A percentile compares a stretch with the other conserved stretches of the same genome.
phyloP scores from a whole-genome alignment of 2,329 filamentous ascomycete genomes.

The Pseudocercospora pini-densiflorae region DNA sequence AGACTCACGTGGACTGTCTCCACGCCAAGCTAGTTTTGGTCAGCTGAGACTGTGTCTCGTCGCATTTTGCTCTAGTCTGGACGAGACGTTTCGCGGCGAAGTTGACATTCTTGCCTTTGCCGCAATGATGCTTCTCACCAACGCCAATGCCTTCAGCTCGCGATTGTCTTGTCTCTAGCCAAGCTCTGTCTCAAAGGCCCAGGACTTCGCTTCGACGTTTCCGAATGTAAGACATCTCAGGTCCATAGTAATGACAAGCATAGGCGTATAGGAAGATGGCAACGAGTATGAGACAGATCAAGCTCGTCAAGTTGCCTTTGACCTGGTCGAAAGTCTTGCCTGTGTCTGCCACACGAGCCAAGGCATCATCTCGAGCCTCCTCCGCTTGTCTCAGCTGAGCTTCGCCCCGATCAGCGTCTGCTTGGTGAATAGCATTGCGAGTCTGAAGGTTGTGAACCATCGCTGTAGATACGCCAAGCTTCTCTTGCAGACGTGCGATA shows the following conservation, averaged over 20 bases:
- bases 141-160: neutral
- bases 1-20: slow-evolving; percentile 10
- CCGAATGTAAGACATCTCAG: slow-evolving; percentile 23
- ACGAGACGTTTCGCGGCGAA: neutral
- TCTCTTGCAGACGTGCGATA: slow-evolving; percentile 1
- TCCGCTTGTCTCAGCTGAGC: neutral
- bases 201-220: slow-evolving; percentile 14
- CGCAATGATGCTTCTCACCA: neutral
- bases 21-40: neutral
- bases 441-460: neutral
- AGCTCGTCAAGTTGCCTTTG: neutral
- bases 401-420: slow-evolving; percentile 5
- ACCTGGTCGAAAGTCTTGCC: neutral
- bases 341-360: neutral
- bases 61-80: neutral
- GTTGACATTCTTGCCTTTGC: neutral
- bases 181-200: neutral
- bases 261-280: slow-evolving; percentile 8
- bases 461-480: neutral
- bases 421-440: slow-evolving; percentile 5
- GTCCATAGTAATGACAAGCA: slow-evolving; percentile 16
- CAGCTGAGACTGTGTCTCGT: slow-evolving; percentile 17
- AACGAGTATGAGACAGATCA: slow-evolving; percentile 1
- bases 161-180: neutral
- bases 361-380: neutral